These are phyloP conservation scores for Taphrina communis DNA, from an alignment of 1,139 yeast species.

Conservation along the genomic window DNA sequence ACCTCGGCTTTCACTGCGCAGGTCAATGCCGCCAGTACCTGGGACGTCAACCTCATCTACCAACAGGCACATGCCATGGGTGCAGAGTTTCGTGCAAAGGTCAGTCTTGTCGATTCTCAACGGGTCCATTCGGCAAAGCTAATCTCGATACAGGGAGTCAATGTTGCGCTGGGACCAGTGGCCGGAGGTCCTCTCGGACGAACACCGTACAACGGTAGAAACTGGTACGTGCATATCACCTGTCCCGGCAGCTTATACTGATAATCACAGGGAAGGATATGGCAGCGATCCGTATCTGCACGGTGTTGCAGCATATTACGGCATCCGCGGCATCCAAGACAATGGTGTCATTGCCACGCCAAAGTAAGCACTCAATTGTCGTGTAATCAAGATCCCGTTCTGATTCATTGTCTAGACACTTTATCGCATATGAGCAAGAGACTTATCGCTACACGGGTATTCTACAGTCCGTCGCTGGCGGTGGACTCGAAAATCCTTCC, in stretches of 20 bases:
- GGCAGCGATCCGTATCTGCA: slow-evolving; percentile 67
- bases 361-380: slow-evolving; percentile 52
- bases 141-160: slow-evolving; percentile 51
- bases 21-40: slow-evolving; percentile 57
- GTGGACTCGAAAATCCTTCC: slow-evolving; percentile 3
- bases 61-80: slow-evolving; percentile 60
- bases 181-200: slow-evolving; percentile 59
- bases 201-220: slow-evolving; percentile 69
- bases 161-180: slow-evolving; percentile 63
- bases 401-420: slow-evolving; percentile 50
- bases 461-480: background rate
- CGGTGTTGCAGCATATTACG: slow-evolving; percentile 60
- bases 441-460: slow-evolving; percentile 57
- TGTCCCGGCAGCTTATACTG: background rate
- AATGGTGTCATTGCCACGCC: slow-evolving; percentile 62
- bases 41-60: slow-evolving; percentile 55
- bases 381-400: too few relatives aligned
- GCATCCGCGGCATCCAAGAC: slow-evolving; percentile 63
- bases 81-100: slow-evolving; percentile 58
- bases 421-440: slow-evolving; percentile 66
- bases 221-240: slow-evolving; percentile 51
- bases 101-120: background rate
- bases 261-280: slow-evolving; percentile 56
- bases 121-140: background rate
- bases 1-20: slow-evolving; percentile 63